Evolutionary conservation across 2,329 filamentous ascomycete species (phyloP).

Genomic region (Trichoderma guizhouense): DNA sequence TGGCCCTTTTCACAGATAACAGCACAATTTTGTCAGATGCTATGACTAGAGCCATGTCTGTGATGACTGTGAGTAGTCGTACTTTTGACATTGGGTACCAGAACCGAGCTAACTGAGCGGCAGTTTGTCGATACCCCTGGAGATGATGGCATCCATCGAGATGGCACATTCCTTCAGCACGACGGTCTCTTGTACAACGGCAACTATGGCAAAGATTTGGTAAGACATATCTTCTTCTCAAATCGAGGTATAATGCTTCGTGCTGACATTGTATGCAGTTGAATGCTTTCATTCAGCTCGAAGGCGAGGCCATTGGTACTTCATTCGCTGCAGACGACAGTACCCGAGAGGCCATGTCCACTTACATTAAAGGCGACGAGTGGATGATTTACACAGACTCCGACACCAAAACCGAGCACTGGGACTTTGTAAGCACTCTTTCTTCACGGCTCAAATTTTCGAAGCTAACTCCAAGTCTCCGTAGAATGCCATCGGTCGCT

Average conservation of each 20-base stretch:
- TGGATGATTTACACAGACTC: constrained; percentile 26
- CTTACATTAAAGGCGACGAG: constrained; percentile 23
- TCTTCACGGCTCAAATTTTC: too few relatives aligned
- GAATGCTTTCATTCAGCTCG: constrained; percentile 26
- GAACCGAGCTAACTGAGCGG: background rate
- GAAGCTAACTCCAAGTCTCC: background rate
- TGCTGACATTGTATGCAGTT: constrained; percentile 17
- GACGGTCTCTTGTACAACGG: constrained; percentile 26
- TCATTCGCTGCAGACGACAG: constrained; percentile 21
- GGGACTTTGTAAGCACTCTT: constrained; percentile 23
- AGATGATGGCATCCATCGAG: constrained; percentile 25
- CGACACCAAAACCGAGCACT: constrained; percentile 20
- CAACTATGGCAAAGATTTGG: constrained; percentile 27
- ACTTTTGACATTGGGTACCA: too few relatives aligned
- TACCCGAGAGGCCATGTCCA: constrained; percentile 23
- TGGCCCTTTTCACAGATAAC: constrained; percentile 24
- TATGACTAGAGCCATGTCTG: constrained; percentile 20
- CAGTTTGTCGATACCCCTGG: constrained; percentile 21
- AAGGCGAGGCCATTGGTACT: constrained; percentile 24
- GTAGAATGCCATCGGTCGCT: constrained; percentile 25
- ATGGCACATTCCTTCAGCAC: constrained; percentile 26
- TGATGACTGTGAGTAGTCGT: constrained; percentile 21
- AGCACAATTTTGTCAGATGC: constrained; percentile 23
- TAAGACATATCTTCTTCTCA: background rate
- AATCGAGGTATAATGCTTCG: background rate